Base-by-base conservation (phyloP, 768 basidiomycete species). In the Flagelloscypha sp. region DNA sequence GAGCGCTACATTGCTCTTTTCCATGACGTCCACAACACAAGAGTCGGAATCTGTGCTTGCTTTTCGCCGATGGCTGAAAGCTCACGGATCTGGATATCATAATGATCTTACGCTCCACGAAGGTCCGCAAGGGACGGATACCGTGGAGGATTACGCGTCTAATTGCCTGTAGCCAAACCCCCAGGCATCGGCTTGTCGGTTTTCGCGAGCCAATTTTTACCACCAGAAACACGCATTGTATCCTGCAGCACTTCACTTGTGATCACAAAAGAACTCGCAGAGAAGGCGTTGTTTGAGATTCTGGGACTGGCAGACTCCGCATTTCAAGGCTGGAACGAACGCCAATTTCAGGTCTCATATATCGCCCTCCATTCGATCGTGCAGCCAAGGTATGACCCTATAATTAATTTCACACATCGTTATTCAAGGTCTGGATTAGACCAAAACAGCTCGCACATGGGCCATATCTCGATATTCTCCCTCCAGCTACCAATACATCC, bases 381-480 rank as follows among this genome's bases (percentile, higher is more conserved):
- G 18, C 36, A 56, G 18, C 48, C 62, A 47, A 62, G 61, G 58
- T 68, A 35, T 25, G 27, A n/a, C n/a, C n/a, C n/a, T n/a, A n/a
- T n/a, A n/a, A n/a, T n/a, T n/a, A n/a, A n/a, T n/a, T n/a, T n/a
- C n/a, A n/a, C n/a, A n/a, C n/a, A n/a, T n/a, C n/a, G n/a, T n/a
- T n/a, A n/a, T n/a, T n/a, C n/a, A n/a, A n/a, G n/a, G n/a, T n/a
- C n/a, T n/a, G n/a, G n/a, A n/a, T n/a, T n/a, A n/a, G n/a, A n/a
- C n/a, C 37, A 37, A 34, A 36, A 42, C 33, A 46, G 33, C 42
- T 70, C 33, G 45, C 41, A 7, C 80, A 85, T 52, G 49, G 55
- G 17, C 67, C 72, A 2, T 98, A 97, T 53, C 52, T 89, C 18
- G 58, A 70, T 15, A 73, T 69, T 6, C 65, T 95, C 2, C 93